These are phyloP conservation scores for Rhododendron mucronatum DNA, from an alignment of 148 eudicot genomes.

Conservation along the genomic window DNA sequence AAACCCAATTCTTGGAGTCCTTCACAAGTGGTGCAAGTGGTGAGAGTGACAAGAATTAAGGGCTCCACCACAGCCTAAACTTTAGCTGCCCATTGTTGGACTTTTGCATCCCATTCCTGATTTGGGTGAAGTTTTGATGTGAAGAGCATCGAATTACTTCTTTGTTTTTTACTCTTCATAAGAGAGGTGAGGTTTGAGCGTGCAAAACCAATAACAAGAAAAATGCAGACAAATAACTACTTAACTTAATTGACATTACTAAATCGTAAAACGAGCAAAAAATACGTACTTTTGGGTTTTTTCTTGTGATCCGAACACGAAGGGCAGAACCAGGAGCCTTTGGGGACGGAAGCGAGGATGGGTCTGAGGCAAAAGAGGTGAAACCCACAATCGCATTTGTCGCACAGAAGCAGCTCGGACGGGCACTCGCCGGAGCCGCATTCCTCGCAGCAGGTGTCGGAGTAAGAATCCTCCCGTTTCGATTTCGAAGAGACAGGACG, in stretches of 20 bases:
- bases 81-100: background rate
- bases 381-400: constrained; percentile 71
- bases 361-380: constrained; percentile 83
- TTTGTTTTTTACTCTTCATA: background rate
- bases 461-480: constrained; percentile 23
- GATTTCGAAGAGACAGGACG: background rate
- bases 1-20: background rate
- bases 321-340: constrained; percentile 72
- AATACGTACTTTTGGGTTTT: constrained; percentile 36
- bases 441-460: constrained; percentile 47
- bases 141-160: background rate
- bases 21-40: background rate
- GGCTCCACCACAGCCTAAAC: background rate
- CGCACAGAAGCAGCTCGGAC: constrained; percentile 58
- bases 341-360: constrained; percentile 65
- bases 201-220: background rate
- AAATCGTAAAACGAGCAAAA: background rate
- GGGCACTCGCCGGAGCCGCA: constrained; percentile 61
- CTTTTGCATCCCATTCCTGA: background rate
- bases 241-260: no score
- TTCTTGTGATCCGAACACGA: constrained; percentile 37
- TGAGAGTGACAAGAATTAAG: background rate
- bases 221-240: background rate
- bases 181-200: background rate
- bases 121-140: background rate